Percentiles rank a stretch among this genome's conserved stretches.
Conservation (phyloP, 768 basidiomycete genomes). For the Pulveroboletus sp. region DNA sequence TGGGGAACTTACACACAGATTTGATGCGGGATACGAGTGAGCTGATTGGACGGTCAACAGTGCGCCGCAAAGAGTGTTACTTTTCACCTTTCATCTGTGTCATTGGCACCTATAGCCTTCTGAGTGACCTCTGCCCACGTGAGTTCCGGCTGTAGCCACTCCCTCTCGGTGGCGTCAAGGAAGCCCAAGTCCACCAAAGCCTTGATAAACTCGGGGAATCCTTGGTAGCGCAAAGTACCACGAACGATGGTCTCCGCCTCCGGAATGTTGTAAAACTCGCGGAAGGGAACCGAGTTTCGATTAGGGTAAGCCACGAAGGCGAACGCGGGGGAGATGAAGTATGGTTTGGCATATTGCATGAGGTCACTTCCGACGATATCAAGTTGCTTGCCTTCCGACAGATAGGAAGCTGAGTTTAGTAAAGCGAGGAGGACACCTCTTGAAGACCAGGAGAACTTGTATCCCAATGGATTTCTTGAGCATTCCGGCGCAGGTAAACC, state of each 20-base stretch:
- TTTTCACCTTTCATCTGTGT: slow-evolving; percentile 61
- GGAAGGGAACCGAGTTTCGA: slow-evolving; percentile 87
- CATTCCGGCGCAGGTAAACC: slow-evolving; percentile 91
- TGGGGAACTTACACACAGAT: slow-evolving; percentile 67
- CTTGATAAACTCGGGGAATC: slow-evolving; percentile 93
- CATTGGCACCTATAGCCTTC: slow-evolving; percentile 63
- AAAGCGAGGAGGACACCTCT: slow-evolving; percentile 94
- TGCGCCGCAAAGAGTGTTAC: not conserved
- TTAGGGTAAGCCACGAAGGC: slow-evolving; percentile 98
- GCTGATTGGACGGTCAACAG: slow-evolving; percentile 33
- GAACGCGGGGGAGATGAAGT: slow-evolving; percentile 92
- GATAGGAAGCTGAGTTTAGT: slow-evolving; percentile 83
- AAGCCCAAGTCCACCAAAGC: slow-evolving; percentile 85
- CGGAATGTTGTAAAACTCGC: slow-evolving; percentile 86
- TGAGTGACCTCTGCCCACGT: slow-evolving; percentile 85
- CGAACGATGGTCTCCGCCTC: slow-evolving; percentile 91
- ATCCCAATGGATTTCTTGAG: slow-evolving; percentile 92
- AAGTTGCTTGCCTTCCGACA: slow-evolving; percentile 58
- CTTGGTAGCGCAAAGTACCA: slow-evolving; percentile 92
- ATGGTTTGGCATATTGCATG: slow-evolving; percentile 88
- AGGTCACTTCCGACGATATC: slow-evolving; percentile 75
- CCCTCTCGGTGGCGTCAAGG: slow-evolving; percentile 70
- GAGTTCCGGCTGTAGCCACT: slow-evolving; percentile 68
- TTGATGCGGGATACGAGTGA: slow-evolving; percentile 70
- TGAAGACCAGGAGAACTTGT: slow-evolving; percentile 99